Base-by-base conservation (phyloP, 495 filamentous ascomycete genomes). In the Neurospora sublineolata region DNA sequence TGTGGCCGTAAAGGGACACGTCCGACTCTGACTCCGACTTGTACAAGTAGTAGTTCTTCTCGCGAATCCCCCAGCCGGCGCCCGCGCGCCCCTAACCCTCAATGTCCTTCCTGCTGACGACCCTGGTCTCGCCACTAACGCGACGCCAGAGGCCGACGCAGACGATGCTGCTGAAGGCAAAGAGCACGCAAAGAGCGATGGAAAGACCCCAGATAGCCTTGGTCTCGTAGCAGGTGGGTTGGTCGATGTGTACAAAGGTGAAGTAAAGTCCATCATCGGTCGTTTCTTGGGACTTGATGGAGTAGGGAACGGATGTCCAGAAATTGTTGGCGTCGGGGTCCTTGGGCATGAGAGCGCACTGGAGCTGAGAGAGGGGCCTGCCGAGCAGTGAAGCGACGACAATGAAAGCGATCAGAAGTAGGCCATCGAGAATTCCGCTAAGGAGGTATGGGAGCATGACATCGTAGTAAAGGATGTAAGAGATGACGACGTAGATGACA, bases 161-260 rank as follows among this genome's bases (percentile, higher is more conserved):
- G 77, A 87, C 84, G 11, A 90, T 79, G 39, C 83, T 76, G 6
- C 89, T 89, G 70, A 93, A 88, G 71, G 89, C 86, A 75, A 95
- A 93, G 64, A 94, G 80, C 36, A 94, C 87, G 79, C 90, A 94
- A 40, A 94, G 84, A 7, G 91, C 90, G 83, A 97, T 97, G 80
- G 87, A 86, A 71, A 97, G 80, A 20, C 93, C 94, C 94, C 93
- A 97, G 73, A 94, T 89, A 12, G 91, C 88, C 84, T 97, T 97
- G 80, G 91, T 90, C 85, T 95, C 89, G 74, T 87, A 88, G 83
- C 94, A 97, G 72, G 92, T 91, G 18, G 86, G 79, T 82, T 89
- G 89, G 69, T 86, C 90, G 37, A 75, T 72, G 3, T 70, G 60
- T 11, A 78, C 75, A 38, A 80, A 79, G 33, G 69, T 60, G 30